Conservation (phyloP, 345 rosid genomes). For the Luvunga scandens region DNA sequence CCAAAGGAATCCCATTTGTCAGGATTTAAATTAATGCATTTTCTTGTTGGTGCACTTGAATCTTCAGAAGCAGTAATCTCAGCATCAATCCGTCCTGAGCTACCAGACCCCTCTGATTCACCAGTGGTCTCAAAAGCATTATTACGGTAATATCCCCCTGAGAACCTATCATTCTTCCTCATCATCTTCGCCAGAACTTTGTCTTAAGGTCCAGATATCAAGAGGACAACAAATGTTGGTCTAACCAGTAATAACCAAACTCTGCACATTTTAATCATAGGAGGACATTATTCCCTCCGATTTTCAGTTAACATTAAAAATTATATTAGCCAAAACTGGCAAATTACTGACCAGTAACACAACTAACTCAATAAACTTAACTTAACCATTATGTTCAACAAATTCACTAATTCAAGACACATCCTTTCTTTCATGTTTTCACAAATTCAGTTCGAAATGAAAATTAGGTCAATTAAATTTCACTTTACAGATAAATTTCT, state of each 20-base stretch:
- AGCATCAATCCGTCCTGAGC: constrained; percentile 64
- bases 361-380: not conserved
- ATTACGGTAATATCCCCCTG: constrained; percentile 47
- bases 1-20: constrained; percentile 48
- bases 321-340: not conserved
- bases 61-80: constrained; percentile 74
- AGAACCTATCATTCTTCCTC: constrained; percentile 52
- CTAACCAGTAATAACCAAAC: constrained; percentile 12
- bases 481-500: not conserved
- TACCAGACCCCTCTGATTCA: constrained; percentile 86
- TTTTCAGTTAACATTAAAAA: not conserved
- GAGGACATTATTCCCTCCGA: constrained; percentile 21
- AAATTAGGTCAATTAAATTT: not conserved
- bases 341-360: not conserved
- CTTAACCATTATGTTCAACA: not conserved
- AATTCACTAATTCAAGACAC: not conserved
- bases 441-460: not conserved
- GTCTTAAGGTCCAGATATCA: not conserved
- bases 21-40: constrained; percentile 51
- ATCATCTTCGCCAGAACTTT: constrained; percentile 38
- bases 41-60: constrained; percentile 53
- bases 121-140: constrained; percentile 46
- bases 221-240: not conserved
- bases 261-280: constrained; percentile 36
- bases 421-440: not conserved